A percentile compares a stretch with the other conserved stretches of the same genome.
phyloP scores from a whole-genome alignment of 257 asterid species.

The Eucommia ulmoides region DNA sequence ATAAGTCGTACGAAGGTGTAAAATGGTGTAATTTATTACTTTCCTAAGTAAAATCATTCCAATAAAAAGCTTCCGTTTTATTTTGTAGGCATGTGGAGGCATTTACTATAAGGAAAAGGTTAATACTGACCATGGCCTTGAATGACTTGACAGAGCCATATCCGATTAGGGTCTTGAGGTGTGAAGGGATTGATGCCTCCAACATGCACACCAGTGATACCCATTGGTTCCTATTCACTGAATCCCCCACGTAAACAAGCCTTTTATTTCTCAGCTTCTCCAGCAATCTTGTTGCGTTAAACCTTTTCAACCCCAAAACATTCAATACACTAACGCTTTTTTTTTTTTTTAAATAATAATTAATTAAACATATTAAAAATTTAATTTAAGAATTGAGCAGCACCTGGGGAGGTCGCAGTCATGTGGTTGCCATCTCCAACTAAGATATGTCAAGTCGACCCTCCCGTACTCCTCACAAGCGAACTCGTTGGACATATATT shows the following conservation, averaged over 20 bases:
- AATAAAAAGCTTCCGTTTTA: background rate
- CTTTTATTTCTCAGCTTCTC: no score
- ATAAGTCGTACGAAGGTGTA: background rate
- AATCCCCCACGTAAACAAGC: constrained; percentile 56
- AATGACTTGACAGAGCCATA: constrained; percentile 26
- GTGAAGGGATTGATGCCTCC: constrained; percentile 26
- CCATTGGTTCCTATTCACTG: constrained; percentile 53
- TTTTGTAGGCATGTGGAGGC: no score
- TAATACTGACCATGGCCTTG: constrained; percentile 28
- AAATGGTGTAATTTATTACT: background rate
- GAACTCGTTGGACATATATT: background rate
- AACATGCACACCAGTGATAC: constrained; percentile 49
- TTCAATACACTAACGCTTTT: no score
- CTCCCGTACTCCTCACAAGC: constrained; percentile 2
- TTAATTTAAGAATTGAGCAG: background rate
- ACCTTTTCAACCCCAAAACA: constrained; percentile 19
- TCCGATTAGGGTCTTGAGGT: constrained; percentile 11
- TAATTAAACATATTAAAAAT: no score
- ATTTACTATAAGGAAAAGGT: no score
- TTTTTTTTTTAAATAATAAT: no score
- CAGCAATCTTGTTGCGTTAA: constrained; percentile 37
- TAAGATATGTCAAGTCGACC: background rate
- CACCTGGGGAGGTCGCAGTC: constrained; percentile 5
- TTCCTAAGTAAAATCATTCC: background rate
- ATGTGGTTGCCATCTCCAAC: constrained; percentile 2